Conservation (phyloP, 83 land plant species). For the Picea mariana region DNA sequence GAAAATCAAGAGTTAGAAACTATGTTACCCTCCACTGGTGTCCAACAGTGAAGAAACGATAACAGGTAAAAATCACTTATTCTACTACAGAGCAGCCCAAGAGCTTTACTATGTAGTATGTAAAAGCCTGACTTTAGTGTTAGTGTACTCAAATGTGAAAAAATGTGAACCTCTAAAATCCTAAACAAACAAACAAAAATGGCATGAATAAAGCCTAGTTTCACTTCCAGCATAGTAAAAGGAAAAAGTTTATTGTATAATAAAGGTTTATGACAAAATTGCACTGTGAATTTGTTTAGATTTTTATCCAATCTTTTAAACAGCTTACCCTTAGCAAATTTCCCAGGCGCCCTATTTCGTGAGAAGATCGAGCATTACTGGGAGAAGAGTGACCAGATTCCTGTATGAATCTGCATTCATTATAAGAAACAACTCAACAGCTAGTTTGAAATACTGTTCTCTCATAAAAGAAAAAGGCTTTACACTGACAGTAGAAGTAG, state of each 20-base stretch:
- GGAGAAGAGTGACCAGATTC: conserved; percentile 53
- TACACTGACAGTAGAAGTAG: not conserved
- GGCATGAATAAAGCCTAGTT: no score
- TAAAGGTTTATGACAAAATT: not conserved
- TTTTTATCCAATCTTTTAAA: not conserved
- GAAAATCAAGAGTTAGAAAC: not conserved
- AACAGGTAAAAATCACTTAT: not conserved
- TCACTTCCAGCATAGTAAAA: not conserved
- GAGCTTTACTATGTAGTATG: not conserved
- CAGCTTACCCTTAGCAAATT: conserved; percentile 67
- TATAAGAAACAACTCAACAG: not conserved
- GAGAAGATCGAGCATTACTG: conserved; percentile 71
- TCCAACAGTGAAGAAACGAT: not conserved
- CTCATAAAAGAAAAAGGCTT: not conserved
- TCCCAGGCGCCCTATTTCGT: conserved; percentile 75
- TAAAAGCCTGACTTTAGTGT: not conserved
- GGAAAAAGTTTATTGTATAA: not conserved
- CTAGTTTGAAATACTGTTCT: not conserved
- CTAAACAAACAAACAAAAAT: not conserved
- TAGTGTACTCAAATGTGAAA: not conserved
- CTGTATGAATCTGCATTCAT: conserved; percentile 62
- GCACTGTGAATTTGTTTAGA: not conserved
- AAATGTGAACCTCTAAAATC: not conserved
- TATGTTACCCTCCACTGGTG: not conserved
- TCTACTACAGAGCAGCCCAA: not conserved